Evolutionary conservation across 495 filamentous ascomycete species (phyloP).

Genomic region (Aspergillus funiculosus): DNA sequence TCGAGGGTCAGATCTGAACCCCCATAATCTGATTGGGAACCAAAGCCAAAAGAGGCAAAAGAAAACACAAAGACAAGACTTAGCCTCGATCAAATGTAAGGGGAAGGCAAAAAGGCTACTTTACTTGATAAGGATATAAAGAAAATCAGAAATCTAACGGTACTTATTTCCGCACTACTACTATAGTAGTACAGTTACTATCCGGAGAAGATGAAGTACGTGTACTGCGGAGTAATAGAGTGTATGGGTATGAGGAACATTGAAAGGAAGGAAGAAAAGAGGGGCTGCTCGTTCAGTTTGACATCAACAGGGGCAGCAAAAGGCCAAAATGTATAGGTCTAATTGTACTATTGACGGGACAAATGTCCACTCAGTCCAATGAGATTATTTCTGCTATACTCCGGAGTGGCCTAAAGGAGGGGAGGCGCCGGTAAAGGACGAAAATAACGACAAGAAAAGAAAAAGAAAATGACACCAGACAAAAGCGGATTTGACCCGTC

Average conservation of each 20-base stretch:
- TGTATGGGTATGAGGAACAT: neutral
- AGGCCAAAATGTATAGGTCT: slow-evolving; percentile 11
- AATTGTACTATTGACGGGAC: slow-evolving; percentile 20
- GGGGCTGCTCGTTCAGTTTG: slow-evolving; percentile 10
- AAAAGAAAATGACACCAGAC: neutral
- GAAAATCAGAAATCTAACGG: neutral
- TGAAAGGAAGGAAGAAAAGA: slow-evolving; percentile 2
- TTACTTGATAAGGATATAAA: neutral
- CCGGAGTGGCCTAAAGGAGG: neutral
- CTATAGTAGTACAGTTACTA: no score
- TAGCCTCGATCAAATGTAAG: neutral
- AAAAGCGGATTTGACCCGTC: no score
- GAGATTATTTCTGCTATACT: slow-evolving; percentile 7
- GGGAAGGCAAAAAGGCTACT: neutral
- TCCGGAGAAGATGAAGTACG: neutral
- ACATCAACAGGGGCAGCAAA: slow-evolving; percentile 14
- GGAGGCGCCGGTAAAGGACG: neutral
- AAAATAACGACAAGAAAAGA: slow-evolving; percentile 6
- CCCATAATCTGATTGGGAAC: slow-evolving; percentile 7
- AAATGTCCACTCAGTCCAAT: slow-evolving; percentile 13
- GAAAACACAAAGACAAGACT: neutral
- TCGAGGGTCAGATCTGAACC: slow-evolving; percentile 7
- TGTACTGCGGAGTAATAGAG: no score
- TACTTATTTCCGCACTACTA: no score
- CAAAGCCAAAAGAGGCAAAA: slow-evolving; percentile 1